Evolutionary conservation across 2,329 filamentous ascomycete genomes (phyloP).

Genomic region (Chrysosporium queenslandicum): DNA sequence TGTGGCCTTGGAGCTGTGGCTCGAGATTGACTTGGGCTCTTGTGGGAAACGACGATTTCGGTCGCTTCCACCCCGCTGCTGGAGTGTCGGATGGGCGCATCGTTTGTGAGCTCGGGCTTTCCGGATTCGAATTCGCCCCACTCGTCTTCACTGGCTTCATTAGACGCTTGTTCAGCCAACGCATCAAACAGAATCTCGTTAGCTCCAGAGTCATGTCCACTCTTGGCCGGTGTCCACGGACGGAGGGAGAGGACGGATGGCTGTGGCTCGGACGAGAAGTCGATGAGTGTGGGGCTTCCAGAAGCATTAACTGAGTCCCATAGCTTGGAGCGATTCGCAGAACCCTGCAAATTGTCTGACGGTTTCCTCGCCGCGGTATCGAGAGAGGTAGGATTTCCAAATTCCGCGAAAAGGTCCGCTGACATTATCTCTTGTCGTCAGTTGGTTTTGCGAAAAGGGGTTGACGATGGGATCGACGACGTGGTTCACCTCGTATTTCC

Average conservation of each 20-base stretch:
- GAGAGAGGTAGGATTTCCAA: constrained; percentile 25
- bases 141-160: constrained; percentile 31
- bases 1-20: neutral
- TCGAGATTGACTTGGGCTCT: neutral
- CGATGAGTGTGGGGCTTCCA: constrained; percentile 2
- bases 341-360: neutral
- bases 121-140: constrained; percentile 40
- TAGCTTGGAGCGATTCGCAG: neutral
- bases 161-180: constrained; percentile 22
- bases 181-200: constrained; percentile 58
- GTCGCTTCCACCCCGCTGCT: neutral
- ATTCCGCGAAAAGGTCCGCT: constrained; percentile 45
- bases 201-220: neutral
- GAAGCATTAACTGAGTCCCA: neutral
- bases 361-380: neutral
- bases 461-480: neutral
- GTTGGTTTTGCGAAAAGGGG: neutral
- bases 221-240: neutral
- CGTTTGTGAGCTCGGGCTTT: constrained; percentile 18
- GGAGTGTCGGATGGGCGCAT: neutral
- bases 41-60: neutral
- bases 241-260: neutral
- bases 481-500: neutral
- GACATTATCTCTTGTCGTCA: constrained; percentile 35
- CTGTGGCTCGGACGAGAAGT: constrained; percentile 2